These are phyloP conservation scores for Colletotrichum abscissum DNA, from an alignment of 2,329 filamentous ascomycete species.

Conservation along the genomic window DNA sequence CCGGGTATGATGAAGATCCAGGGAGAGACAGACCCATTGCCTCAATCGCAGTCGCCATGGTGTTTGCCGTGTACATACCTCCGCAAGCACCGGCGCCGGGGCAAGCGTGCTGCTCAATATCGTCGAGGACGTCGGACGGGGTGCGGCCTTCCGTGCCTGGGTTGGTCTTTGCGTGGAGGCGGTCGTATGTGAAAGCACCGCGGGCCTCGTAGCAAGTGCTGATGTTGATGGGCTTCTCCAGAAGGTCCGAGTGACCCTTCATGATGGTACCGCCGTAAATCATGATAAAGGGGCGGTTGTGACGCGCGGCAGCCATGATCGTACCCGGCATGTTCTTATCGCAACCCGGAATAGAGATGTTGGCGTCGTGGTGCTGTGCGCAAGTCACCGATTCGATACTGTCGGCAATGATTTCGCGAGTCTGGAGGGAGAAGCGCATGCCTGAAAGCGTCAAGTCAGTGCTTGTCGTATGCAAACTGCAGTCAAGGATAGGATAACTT, in stretches of 20 bases:
- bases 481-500: constrained; percentile 37
- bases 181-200: constrained; percentile 84
- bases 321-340: constrained; percentile 99
- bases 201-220: constrained; percentile 89
- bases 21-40: constrained; percentile 87
- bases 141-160: constrained; percentile 72
- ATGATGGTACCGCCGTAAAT: constrained; percentile 94
- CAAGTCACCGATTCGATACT: constrained; percentile 94
- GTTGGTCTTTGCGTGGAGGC: constrained; percentile 75
- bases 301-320: constrained; percentile 88
- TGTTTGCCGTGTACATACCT: constrained; percentile 95
- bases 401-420: constrained; percentile 92
- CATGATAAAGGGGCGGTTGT: constrained; percentile 94
- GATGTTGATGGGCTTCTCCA: constrained; percentile 87
- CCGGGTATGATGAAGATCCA: constrained; percentile 86
- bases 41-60: constrained; percentile 91
- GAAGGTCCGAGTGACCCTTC: constrained; percentile 82
- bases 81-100: constrained; percentile 75
- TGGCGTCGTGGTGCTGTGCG: constrained; percentile 92
- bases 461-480: not conserved
- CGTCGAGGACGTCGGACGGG: constrained; percentile 83
- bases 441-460: constrained; percentile 59
- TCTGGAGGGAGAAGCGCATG: constrained; percentile 94
- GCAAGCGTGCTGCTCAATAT: constrained; percentile 84
- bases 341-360: constrained; percentile 92